These are phyloP conservation scores for Carex parvula DNA, from an alignment of 176 grass and related monocot genomes.

Conservation along the genomic window DNA sequence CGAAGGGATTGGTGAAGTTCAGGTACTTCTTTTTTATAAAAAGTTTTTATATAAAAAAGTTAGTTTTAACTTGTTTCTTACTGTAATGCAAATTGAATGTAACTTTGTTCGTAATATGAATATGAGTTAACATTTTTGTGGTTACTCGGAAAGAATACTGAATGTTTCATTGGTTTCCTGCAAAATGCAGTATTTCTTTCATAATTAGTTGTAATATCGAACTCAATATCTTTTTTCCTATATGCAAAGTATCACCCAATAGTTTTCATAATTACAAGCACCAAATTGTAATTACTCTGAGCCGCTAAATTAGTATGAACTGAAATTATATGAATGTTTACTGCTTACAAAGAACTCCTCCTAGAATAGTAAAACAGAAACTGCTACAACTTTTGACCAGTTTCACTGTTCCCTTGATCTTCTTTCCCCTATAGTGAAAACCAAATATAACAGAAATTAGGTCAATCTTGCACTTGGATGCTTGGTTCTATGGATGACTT, in stretches of 20 bases:
- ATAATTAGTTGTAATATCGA: neutral
- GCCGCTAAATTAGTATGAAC: neutral
- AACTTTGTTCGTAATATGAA: neutral
- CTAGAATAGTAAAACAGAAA: neutral
- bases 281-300: neutral
- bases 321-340: neutral
- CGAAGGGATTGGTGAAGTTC: conserved; percentile 98
- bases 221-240: neutral
- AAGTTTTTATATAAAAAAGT: neutral
- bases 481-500: neutral
- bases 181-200: neutral
- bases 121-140: neutral
- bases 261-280: neutral
- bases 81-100: neutral
- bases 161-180: neutral
- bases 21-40: conserved; percentile 40
- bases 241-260: neutral
- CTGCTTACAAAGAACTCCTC: neutral
- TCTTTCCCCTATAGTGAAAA: neutral
- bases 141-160: neutral
- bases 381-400: neutral
- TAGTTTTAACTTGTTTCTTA: neutral
- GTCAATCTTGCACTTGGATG: neutral
- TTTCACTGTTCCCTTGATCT: neutral
- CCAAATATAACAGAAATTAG: neutral